Percentiles rank a stretch among this genome's conserved stretches.
Evolutionary conservation across 164 flowering plant species (phyloP).

Genomic region (Taxillus chinensis): DNA sequence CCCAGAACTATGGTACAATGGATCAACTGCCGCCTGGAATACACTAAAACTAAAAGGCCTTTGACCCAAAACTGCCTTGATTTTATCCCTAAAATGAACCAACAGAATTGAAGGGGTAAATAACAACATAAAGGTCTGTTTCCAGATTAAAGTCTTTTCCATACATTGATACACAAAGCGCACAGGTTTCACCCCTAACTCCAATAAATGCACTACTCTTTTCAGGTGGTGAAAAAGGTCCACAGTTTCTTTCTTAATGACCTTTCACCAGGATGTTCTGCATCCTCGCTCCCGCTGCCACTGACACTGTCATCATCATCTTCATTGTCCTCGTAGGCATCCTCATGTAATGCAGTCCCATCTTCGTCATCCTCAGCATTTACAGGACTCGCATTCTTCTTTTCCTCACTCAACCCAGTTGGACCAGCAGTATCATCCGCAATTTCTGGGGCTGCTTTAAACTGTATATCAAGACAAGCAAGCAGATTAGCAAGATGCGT

Average conservation of each 20-base stretch:
- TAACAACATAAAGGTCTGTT: too few species aligned
- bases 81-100: too few species aligned
- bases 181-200: too few species aligned
- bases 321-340: conserved; percentile 3
- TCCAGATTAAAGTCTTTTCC: too few species aligned
- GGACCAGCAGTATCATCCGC: conserved; percentile 16
- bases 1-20: too few species aligned
- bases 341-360: conserved; percentile 23
- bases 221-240: conserved; percentile 74
- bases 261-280: conserved; percentile 38
- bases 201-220: too few species aligned
- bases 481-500: neutral
- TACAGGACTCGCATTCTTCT: conserved; percentile 26
- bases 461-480: conserved; percentile 19
- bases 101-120: too few species aligned
- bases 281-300: conserved; percentile 25
- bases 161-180: too few species aligned
- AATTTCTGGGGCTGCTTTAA: conserved; percentile 12
- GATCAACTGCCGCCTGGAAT: too few species aligned
- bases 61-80: too few species aligned
- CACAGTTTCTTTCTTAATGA: conserved; percentile 72
- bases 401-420: conserved; percentile 30
- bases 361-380: conserved; percentile 28
- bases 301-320: conserved; percentile 23
- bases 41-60: too few species aligned